phyloP scores from a whole-genome alignment of 139 green algal species.

The Volvox reticuliferus region DNA sequence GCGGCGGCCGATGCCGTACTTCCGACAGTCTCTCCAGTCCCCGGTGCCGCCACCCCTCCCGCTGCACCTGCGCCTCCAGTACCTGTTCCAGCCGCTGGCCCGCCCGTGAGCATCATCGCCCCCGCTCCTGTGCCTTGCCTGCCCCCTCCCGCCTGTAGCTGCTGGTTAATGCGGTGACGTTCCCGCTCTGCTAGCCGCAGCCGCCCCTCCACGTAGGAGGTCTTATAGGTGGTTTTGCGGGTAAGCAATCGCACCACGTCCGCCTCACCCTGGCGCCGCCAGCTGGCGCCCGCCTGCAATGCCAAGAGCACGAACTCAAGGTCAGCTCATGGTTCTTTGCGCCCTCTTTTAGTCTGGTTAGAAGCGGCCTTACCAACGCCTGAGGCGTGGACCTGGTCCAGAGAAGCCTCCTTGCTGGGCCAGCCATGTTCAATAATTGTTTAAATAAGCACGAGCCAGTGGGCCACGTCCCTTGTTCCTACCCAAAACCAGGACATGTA shows the following conservation, averaged over 20 bases:
- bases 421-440: too few species aligned
- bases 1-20: neutral
- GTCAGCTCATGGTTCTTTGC: too few species aligned
- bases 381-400: too few species aligned
- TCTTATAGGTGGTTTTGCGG: slow-evolving; percentile 20
- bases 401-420: too few species aligned
- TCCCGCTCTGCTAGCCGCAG: slow-evolving; percentile 62
- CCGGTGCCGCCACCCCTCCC: neutral
- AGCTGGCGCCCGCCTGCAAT: slow-evolving; percentile 21
- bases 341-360: too few species aligned
- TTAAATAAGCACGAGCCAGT: too few species aligned
- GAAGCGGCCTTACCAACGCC: too few species aligned
- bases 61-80: neutral
- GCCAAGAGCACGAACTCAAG: too few species aligned
- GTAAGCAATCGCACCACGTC: slow-evolving; percentile 40
- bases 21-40: neutral
- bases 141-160: neutral
- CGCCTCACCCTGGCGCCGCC: slow-evolving; percentile 20
- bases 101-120: neutral
- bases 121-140: neutral
- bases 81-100: neutral
- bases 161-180: slow-evolving; percentile 40
- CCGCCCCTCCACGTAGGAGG: slow-evolving; percentile 66
- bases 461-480: too few species aligned
- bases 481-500: too few species aligned